phyloP scores from a whole-genome alignment of 2,329 filamentous ascomycete genomes.

The Stagonosporopsis chrysanthemi region DNA sequence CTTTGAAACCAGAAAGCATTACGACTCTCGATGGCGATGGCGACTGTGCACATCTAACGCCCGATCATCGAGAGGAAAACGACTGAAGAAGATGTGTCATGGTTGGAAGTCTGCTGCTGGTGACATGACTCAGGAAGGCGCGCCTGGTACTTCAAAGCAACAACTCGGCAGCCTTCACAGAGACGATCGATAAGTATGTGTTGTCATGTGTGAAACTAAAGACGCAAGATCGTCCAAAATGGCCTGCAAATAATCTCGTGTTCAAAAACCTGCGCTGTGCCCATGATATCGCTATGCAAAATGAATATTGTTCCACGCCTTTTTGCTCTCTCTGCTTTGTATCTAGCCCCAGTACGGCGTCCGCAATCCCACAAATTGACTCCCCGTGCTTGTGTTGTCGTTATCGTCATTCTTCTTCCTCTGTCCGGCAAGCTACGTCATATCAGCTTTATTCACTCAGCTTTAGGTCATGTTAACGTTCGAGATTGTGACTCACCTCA shows the following conservation, averaged over 20 bases:
- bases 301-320: background rate
- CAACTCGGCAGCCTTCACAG: background rate
- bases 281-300: slow-evolving; percentile 10
- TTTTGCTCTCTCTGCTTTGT: background rate
- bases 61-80: no score
- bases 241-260: background rate
- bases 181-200: background rate
- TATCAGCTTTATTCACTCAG: slow-evolving; percentile 3
- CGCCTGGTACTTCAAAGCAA: background rate
- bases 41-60: no score
- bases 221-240: background rate
- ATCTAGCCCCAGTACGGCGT: slow-evolving; percentile 51
- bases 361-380: slow-evolving; percentile 49
- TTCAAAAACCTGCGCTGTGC: background rate
- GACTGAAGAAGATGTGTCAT: no score
- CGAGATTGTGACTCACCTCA: slow-evolving; percentile 61
- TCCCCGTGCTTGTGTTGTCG: slow-evolving; percentile 35
- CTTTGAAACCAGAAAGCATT: background rate
- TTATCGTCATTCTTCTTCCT: slow-evolving; percentile 71
- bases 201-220: background rate
- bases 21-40: no score
- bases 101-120: no score
- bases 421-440: slow-evolving; percentile 65
- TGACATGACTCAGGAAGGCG: background rate
- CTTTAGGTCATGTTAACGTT: slow-evolving; percentile 4